These are phyloP conservation scores for Agrostemma githago DNA, from an alignment of 148 eudicot genomes.

Conservation along the genomic window DNA sequence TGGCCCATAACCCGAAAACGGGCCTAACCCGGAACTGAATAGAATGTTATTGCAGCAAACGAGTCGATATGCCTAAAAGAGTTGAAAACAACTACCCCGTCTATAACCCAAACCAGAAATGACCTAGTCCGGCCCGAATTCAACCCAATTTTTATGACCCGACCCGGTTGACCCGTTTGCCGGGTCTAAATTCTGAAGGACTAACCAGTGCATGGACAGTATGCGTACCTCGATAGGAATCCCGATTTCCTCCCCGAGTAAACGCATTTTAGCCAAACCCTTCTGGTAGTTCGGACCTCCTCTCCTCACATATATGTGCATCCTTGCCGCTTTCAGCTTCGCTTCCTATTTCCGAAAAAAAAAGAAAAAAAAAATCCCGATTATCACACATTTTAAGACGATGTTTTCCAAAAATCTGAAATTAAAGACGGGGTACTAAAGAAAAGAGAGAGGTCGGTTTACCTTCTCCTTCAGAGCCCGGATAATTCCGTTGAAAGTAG, in stretches of 20 bases:
- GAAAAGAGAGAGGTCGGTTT: not conserved
- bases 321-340: constrained; percentile 89
- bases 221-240: constrained; percentile 81
- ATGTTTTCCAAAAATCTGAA: not conserved
- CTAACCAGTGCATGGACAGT: not conserved
- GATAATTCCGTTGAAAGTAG: constrained; percentile 71
- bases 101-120: no score
- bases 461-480: constrained; percentile 54
- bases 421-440: not conserved
- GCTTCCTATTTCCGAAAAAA: constrained; percentile 33
- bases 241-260: constrained; percentile 87
- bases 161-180: no score
- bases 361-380: not conserved
- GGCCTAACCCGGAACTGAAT: no score
- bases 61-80: no score
- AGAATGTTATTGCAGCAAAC: no score
- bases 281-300: constrained; percentile 99
- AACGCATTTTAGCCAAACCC: constrained; percentile 91
- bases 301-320: constrained; percentile 91
- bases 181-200: not conserved
- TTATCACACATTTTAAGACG: no score
- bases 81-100: no score
- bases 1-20: no score
- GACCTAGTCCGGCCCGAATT: no score
- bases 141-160: no score